Percentiles rank a stretch among this genome's conserved stretches.
These are phyloP conservation scores for Paspalum notatum DNA, from an alignment of 176 grass and related monocot species.

Conservation along the genomic window DNA sequence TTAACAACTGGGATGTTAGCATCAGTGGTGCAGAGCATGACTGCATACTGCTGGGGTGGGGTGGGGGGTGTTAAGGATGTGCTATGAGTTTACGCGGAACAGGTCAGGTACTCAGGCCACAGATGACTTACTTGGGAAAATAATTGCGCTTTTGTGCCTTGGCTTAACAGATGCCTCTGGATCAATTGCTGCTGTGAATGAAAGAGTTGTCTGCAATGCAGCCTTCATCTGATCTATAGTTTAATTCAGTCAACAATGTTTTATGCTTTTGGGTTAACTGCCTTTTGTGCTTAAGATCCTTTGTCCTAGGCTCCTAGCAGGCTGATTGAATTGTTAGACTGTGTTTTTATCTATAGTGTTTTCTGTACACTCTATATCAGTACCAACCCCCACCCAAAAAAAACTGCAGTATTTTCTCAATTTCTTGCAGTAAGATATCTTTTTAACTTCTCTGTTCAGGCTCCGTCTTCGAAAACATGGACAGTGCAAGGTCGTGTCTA, in stretches of 20 bases:
- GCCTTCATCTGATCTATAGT: neutral
- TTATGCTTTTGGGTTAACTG: neutral
- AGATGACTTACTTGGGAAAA: neutral
- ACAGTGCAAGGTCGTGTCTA: constrained; percentile 61
- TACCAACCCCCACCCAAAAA: no score
- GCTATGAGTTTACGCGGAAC: neutral
- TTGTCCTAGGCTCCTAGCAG: neutral
- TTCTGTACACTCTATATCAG: neutral
- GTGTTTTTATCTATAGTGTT: neutral
- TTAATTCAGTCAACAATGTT: neutral
- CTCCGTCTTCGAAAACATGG: constrained; percentile 72
- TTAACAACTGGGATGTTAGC: neutral
- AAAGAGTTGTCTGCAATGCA: neutral
- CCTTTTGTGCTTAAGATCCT: neutral
- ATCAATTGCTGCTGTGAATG: neutral
- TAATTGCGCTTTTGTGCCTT: neutral
- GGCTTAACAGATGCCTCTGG: neutral
- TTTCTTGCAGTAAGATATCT: neutral
- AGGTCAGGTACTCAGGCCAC: neutral
- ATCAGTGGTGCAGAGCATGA: neutral
- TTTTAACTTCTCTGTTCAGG: constrained; percentile 48
- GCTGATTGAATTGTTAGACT: neutral
- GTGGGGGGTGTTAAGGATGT: neutral
- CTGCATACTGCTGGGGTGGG: neutral
- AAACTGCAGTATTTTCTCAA: no score